Conservation (phyloP, 106 monocot genomes). For the Iris macrosiphon region DNA sequence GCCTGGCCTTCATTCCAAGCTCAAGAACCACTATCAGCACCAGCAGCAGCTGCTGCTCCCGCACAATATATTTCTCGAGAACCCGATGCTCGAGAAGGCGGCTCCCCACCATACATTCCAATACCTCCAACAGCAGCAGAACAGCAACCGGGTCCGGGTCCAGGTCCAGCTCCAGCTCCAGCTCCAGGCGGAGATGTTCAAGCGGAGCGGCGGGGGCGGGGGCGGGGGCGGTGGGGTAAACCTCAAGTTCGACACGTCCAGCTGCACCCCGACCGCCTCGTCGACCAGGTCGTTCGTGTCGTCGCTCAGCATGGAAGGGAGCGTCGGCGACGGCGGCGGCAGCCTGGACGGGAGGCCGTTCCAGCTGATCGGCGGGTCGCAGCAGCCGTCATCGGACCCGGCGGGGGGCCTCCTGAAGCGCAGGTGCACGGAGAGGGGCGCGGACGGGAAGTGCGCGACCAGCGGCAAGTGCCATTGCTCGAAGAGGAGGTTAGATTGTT, state of each 20-base stretch:
- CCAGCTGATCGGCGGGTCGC: slow-evolving; percentile 53
- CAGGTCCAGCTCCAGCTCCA: slow-evolving; percentile 57
- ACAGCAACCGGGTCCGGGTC: slow-evolving; percentile 28
- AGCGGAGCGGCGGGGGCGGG: slow-evolving; percentile 32
- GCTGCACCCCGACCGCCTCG: slow-evolving; percentile 62
- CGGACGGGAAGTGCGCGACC: slow-evolving; percentile 61
- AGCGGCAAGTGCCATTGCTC: slow-evolving; percentile 75
- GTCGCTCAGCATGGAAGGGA: slow-evolving; percentile 81
- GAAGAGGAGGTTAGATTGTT: slow-evolving; percentile 73
- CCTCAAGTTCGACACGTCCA: slow-evolving; percentile 61
- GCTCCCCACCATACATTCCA: slow-evolving; percentile 19
- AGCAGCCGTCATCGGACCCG: slow-evolving; percentile 50
- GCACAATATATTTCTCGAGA: slow-evolving; percentile 25
- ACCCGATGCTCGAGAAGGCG: slow-evolving; percentile 15
- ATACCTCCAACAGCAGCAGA: slow-evolving; percentile 41
- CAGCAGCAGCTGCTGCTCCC: slow-evolving; percentile 19
- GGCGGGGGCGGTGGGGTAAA: slow-evolving; percentile 59
- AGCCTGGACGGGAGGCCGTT: slow-evolving; percentile 51
- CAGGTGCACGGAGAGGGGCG: slow-evolving; percentile 53
- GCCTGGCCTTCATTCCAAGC: background rate
- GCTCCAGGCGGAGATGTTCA: slow-evolving; percentile 51
- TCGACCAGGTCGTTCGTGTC: slow-evolving; percentile 73
- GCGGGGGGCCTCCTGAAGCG: slow-evolving; percentile 24
- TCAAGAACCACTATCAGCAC: background rate
- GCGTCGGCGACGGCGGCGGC: no score